Evolutionary conservation across 2,329 filamentous ascomycete species (phyloP).

Genomic region (Zymoseptoria ardabiliae): DNA sequence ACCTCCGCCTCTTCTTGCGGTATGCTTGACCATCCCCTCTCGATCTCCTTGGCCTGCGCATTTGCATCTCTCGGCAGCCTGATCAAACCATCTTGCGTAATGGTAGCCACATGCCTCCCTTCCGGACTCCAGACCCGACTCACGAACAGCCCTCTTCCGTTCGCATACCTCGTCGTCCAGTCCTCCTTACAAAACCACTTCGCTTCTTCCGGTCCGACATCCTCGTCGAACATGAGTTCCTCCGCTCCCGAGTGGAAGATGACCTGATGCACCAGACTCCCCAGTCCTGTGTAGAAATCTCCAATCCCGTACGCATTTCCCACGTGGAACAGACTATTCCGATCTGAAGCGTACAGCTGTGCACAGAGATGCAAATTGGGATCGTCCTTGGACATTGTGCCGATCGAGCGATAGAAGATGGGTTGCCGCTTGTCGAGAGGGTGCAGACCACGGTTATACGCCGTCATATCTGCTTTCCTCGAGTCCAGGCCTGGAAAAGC

Average conservation of each 20-base stretch:
- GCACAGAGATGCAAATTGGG: slow-evolving; percentile 50
- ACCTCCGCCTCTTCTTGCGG: not conserved
- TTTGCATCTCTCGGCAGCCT: slow-evolving; percentile 5
- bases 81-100: slow-evolving; percentile 43
- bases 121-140: slow-evolving; percentile 37
- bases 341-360: slow-evolving; percentile 49
- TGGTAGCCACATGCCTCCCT: slow-evolving; percentile 37
- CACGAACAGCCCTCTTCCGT: slow-evolving; percentile 39
- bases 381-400: slow-evolving; percentile 23
- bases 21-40: slow-evolving; percentile 1
- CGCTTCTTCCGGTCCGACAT: not conserved
- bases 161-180: slow-evolving; percentile 37
- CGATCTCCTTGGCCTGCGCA: slow-evolving; percentile 3
- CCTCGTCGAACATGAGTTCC: slow-evolving; percentile 30
- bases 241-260: slow-evolving; percentile 38
- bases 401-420: slow-evolving; percentile 35
- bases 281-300: slow-evolving; percentile 33
- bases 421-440: slow-evolving; percentile 33
- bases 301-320: slow-evolving; percentile 37
- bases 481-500: slow-evolving; percentile 37
- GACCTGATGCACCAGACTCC: slow-evolving; percentile 41
- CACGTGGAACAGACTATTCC: slow-evolving; percentile 47
- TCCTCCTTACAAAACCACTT: slow-evolving; percentile 42
- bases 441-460: slow-evolving; percentile 34
- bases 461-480: slow-evolving; percentile 45